phyloP scores from a whole-genome alignment of 2,329 filamentous ascomycete genomes.

The Bipolaris cookei region DNA sequence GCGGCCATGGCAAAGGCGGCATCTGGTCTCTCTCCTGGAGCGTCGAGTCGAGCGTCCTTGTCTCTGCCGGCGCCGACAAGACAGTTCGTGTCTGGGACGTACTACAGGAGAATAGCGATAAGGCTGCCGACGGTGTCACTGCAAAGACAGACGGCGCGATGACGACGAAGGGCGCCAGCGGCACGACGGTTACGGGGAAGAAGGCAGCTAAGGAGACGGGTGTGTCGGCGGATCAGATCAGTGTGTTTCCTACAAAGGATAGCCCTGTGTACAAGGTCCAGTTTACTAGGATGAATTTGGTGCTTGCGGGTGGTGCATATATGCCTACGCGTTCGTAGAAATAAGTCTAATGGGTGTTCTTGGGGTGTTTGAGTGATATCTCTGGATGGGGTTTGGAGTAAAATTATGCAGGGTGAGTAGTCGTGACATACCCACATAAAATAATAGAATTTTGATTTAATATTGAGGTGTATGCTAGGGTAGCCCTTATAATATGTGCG shows the following conservation, averaged over 20 bases:
- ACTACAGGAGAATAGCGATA: slow-evolving; percentile 67
- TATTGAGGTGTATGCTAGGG: neutral
- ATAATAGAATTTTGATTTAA: neutral
- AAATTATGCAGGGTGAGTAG: slow-evolving; percentile 3
- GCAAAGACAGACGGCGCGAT: slow-evolving; percentile 60
- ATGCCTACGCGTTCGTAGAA: slow-evolving; percentile 51
- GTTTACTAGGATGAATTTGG: slow-evolving; percentile 94
- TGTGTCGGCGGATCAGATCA: slow-evolving; percentile 91
- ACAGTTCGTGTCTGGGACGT: slow-evolving; percentile 96
- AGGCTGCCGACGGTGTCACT: slow-evolving; percentile 58
- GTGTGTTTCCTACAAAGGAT: slow-evolving; percentile 94
- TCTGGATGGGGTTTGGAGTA: slow-evolving; percentile 1
- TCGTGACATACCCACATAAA: slow-evolving; percentile 9
- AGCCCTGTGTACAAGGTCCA: slow-evolving; percentile 90
- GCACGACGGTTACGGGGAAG: slow-evolving; percentile 52
- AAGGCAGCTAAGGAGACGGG: slow-evolving; percentile 91
- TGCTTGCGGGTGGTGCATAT: slow-evolving; percentile 80
- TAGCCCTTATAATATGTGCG: no score
- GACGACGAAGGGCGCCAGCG: slow-evolving; percentile 58
- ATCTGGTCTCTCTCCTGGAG: slow-evolving; percentile 95
- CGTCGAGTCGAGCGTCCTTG: slow-evolving; percentile 87
- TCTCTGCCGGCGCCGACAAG: slow-evolving; percentile 88
- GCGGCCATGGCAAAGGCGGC: slow-evolving; percentile 89
- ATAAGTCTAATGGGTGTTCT: neutral
- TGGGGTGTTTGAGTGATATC: neutral